These are phyloP conservation scores for Chaetoscypha palmicola DNA, from an alignment of 2,329 filamentous ascomycete genomes.

Conservation along the genomic window DNA sequence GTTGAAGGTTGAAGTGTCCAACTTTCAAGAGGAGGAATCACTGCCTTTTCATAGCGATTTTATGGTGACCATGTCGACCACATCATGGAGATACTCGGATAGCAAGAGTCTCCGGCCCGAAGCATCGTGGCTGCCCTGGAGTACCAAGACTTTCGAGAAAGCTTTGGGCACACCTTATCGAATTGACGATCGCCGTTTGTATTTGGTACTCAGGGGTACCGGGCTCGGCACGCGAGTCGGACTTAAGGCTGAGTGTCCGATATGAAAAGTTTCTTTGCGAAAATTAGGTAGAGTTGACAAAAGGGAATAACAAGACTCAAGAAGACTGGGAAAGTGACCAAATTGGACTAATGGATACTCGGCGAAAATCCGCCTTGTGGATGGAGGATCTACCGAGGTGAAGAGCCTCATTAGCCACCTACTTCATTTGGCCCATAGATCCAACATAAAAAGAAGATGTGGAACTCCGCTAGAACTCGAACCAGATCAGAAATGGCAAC, in stretches of 20 bases:
- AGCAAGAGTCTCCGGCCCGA: neutral
- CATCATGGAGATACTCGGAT: neutral
- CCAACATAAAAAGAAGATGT: no score
- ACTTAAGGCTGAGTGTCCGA: neutral
- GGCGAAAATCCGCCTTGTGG: no score
- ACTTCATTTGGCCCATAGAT: no score
- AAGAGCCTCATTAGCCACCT: no score
- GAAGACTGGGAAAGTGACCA: neutral
- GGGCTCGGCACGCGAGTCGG: neutral
- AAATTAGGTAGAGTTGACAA: neutral
- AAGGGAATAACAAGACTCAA: neutral
- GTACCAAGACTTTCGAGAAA: neutral
- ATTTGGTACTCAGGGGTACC: neutral
- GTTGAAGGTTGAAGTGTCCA: neutral
- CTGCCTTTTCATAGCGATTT: no score
- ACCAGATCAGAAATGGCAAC: no score
- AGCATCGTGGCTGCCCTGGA: neutral
- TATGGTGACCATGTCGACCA: no score
- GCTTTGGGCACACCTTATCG: conserved; percentile 1
- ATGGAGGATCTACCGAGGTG: neutral
- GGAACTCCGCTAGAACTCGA: no score
- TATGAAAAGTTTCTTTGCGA: neutral
- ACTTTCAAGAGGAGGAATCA: neutral
- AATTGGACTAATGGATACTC: no score
- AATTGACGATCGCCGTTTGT: neutral